Base-by-base conservation (phyloP, 2,329 filamentous ascomycete species). In the Apiospora arundinis region DNA sequence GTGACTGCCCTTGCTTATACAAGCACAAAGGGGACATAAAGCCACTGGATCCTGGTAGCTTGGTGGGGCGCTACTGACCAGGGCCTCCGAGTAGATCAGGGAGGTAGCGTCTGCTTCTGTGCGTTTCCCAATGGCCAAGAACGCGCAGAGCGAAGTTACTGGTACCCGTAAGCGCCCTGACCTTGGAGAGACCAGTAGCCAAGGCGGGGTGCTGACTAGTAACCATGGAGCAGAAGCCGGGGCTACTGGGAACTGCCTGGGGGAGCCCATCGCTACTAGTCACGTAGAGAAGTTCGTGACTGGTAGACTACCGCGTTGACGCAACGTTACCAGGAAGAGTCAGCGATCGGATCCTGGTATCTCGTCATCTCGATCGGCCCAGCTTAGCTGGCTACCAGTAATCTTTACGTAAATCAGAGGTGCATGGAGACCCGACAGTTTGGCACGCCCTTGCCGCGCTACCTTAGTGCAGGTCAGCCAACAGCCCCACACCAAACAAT, bases 171-270 rank as follows among this genome's bases (percentile, higher is more conserved):
- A 21, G 21, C 46, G 46, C 46, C 46, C 46, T 49, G 46, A 21
- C 46, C 46, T 49, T 49, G n/a, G 46, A 49, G n/a, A 49, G 46
- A 49, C 46, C n/a, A 49, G 46, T 49, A 49, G 46, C 46, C 21
- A 49, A 49, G 46, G 46, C 46, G 46, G 46, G 46, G 46, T n/a
- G 46, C 1, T 49, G 46, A 49, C n/a, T 49, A 49, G 46, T 49
- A 49, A n/a, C 46, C n/a, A n/a, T 49, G 11, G n/a, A 49, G 46
- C n/a, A 49, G 46, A 49, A 49, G 46, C 46, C 46, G 46, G 46
- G 46, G 46, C 46, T 49, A 49, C 46, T 49, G n/a, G 46, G 46
- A 49, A 49, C n/a, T 49, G 21, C 46, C 21, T 49, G n/a, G 46
- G n/a, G 46, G 46, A 49, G 46, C 46, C 46, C n/a, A 49, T 49